Evolutionary conservation across 2,329 filamentous ascomycete genomes (phyloP).

Genomic region (Aureobasidium leucospermi): DNA sequence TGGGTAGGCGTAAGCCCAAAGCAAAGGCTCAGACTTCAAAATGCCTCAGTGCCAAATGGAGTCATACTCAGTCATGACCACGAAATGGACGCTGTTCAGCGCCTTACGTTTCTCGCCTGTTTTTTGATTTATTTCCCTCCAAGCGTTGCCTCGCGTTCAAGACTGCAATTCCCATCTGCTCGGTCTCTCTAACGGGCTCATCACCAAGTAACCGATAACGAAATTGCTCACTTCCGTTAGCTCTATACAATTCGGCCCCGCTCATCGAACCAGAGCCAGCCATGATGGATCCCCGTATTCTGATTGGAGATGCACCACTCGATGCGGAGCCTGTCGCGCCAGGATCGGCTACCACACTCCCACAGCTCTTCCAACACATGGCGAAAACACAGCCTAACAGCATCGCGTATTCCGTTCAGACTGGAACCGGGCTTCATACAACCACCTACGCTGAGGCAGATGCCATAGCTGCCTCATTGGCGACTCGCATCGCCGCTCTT

Average conservation of each 20-base stretch:
- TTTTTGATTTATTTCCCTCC: no score
- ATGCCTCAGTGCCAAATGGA: no score
- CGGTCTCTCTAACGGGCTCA: no score
- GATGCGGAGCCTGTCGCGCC: not conserved
- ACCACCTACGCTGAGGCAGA: conserved; percentile 1
- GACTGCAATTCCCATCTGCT: no score
- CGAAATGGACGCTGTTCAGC: no score
- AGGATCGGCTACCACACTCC: not conserved
- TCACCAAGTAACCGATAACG: no score
- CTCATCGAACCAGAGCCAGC: no score
- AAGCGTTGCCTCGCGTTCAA: no score
- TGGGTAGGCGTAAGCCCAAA: no score
- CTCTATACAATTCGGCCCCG: not conserved
- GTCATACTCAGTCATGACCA: no score
- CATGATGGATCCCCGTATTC: not conserved
- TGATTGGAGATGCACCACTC: not conserved
- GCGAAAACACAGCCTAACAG: not conserved
- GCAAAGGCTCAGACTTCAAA: no score
- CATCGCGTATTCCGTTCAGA: not conserved
- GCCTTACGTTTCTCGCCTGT: no score
- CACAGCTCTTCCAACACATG: not conserved
- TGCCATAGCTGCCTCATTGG: not conserved
- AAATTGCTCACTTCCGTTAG: not conserved
- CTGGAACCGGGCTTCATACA: not conserved
- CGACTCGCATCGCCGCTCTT: not conserved